Percentiles rank a stretch among this genome's conserved stretches.
These are phyloP conservation scores for Solanum sitiens DNA, from an alignment of 257 asterid genomes.

Conservation along the genomic window DNA sequence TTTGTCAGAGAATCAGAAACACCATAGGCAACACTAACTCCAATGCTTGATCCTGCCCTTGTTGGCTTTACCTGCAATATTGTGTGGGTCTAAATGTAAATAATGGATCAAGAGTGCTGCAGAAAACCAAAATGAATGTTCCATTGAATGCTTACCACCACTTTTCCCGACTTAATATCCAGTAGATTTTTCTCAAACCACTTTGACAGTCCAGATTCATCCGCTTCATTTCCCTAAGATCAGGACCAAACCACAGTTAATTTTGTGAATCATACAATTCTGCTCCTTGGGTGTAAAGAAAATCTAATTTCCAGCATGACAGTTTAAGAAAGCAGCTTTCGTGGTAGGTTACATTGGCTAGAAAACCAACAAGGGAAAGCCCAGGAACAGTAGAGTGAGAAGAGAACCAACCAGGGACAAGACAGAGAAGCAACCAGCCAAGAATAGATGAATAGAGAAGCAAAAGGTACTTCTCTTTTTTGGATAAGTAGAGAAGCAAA, in stretches of 20 bases:
- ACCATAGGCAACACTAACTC: conserved; percentile 87
- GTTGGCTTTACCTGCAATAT: conserved; percentile 78
- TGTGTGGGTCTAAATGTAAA: neutral
- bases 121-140: neutral
- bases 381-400: neutral
- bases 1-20: conserved; percentile 64
- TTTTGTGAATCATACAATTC: neutral
- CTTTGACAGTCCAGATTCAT: conserved; percentile 35
- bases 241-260: neutral
- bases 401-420: neutral
- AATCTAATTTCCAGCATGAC: neutral
- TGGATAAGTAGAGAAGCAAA: neutral
- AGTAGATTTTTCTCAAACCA: conserved; percentile 55
- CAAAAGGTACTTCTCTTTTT: neutral
- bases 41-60: conserved; percentile 88
- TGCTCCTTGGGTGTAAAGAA: neutral
- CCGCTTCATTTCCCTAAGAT: conserved; percentile 47
- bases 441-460: neutral
- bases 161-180: conserved; percentile 59
- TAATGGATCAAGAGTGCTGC: neutral
- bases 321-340: neutral
- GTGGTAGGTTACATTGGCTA: neutral
- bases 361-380: neutral
- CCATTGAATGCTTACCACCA: conserved; percentile 54
- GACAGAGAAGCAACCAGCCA: neutral